phyloP scores from a whole-genome alignment of 2,329 filamentous ascomycete species.

The Pyrenochaeta sp. region DNA sequence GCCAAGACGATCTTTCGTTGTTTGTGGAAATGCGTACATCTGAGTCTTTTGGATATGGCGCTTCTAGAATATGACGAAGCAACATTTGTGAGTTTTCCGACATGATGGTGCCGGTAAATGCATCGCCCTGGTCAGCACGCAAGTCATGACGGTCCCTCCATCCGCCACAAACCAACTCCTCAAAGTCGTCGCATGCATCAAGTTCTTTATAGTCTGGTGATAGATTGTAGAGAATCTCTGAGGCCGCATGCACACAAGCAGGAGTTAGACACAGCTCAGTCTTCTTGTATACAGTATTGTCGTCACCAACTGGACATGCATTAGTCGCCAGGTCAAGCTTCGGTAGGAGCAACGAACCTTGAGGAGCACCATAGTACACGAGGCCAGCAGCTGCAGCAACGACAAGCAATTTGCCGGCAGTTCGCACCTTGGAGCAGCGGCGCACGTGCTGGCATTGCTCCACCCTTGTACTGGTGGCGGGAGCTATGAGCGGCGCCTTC shows the following conservation, averaged over 20 bases:
- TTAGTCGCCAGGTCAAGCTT: neutral
- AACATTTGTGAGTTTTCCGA: conserved; percentile 66
- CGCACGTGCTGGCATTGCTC: conserved; percentile 17
- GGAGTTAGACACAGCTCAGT: conserved; percentile 61
- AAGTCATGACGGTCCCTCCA: conserved; percentile 72
- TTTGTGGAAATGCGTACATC: too few species aligned
- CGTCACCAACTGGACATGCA: conserved; percentile 7
- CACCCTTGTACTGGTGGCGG: conserved; percentile 14
- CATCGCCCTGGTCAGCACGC: conserved; percentile 68
- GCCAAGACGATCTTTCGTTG: neutral
- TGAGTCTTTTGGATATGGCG: conserved; percentile 56
- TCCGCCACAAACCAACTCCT: conserved; percentile 72
- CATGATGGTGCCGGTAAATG: conserved; percentile 69
- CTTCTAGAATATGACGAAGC: conserved; percentile 70
- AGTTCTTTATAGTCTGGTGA: conserved; percentile 68
- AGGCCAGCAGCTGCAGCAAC: conserved; percentile 27
- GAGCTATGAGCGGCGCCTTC: conserved; percentile 31
- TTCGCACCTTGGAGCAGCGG: conserved; percentile 20
- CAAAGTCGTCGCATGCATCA: conserved; percentile 75
- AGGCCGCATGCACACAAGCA: conserved; percentile 70
- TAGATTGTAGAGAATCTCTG: conserved; percentile 68
- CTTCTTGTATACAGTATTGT: conserved; percentile 9
- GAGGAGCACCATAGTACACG: conserved; percentile 30
- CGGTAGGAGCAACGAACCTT: conserved; percentile 4
- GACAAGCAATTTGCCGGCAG: conserved; percentile 25